A percentile compares a stretch with the other conserved stretches of the same genome.
These are phyloP conservation scores for Penicillium sp. DNA, from an alignment of 2,329 filamentous ascomycete species.

Conservation along the genomic window DNA sequence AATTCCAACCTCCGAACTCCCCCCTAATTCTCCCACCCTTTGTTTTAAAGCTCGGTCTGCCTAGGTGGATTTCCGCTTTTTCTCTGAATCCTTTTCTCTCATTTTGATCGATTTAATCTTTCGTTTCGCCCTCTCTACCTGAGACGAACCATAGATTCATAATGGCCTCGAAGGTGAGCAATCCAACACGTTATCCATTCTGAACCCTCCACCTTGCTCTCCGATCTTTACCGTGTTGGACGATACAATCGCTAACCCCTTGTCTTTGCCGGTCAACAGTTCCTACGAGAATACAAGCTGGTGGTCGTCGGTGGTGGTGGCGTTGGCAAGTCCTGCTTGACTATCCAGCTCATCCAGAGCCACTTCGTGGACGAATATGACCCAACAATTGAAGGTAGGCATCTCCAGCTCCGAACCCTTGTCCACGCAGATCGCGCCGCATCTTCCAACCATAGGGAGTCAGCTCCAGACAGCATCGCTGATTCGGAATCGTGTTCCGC, in stretches of 20 bases:
- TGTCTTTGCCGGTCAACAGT: constrained; percentile 49
- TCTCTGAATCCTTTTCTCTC: constrained; percentile 12
- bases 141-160: constrained; percentile 5
- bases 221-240: not conserved
- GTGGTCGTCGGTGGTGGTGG: constrained; percentile 97
- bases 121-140: constrained; percentile 6
- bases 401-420: not conserved
- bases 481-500: constrained; percentile 3
- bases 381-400: constrained; percentile 88
- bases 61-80: constrained; percentile 3
- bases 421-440: not conserved
- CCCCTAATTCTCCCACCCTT: constrained; percentile 13
- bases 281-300: constrained; percentile 88
- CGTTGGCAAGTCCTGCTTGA: constrained; percentile 98
- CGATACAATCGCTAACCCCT: not conserved
- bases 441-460: too few species aligned
- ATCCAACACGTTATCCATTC: too few species aligned
- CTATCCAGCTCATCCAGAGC: constrained; percentile 91
- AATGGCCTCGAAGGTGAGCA: constrained; percentile 29
- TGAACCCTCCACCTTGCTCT: too few species aligned
- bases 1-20: constrained; percentile 15
- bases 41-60: constrained; percentile 7
- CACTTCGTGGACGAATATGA: constrained; percentile 99
- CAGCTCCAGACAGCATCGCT: not conserved
- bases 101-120: constrained; percentile 8